Conservation (phyloP, 176 grass and related monocot genomes). For the Cymbopogon citratus region DNA sequence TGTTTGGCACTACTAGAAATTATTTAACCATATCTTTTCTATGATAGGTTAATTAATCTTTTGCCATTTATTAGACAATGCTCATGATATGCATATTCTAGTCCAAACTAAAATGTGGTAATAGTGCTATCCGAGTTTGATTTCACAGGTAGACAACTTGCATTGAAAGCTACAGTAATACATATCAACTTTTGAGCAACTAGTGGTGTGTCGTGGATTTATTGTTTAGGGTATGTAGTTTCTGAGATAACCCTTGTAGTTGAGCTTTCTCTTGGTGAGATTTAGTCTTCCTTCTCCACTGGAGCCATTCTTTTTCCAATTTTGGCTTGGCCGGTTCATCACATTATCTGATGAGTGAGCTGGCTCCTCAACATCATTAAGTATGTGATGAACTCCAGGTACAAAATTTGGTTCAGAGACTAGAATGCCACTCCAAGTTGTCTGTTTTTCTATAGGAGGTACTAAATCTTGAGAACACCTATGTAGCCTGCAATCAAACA, state of each 20-base stretch:
- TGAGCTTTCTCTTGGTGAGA: constrained; percentile 72
- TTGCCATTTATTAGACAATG: too few relatives aligned
- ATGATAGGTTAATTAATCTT: too few relatives aligned
- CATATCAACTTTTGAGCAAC: constrained; percentile 30
- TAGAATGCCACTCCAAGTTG: constrained; percentile 51
- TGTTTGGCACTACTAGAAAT: too few relatives aligned
- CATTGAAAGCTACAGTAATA: too few relatives aligned
- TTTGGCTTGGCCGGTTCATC: constrained; percentile 35
- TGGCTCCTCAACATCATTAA: constrained; percentile 41
- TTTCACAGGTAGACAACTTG: too few relatives aligned
- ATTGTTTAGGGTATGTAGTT: constrained; percentile 40
- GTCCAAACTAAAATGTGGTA: too few relatives aligned
- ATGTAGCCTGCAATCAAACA: constrained; percentile 95
- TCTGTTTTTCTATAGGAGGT: constrained; percentile 95
- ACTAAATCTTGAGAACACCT: constrained; percentile 98
- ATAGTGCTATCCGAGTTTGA: too few relatives aligned
- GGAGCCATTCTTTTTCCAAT: constrained; percentile 58
- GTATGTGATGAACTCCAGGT: constrained; percentile 29
- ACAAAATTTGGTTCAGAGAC: constrained; percentile 43
- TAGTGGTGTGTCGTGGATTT: constrained; percentile 43
- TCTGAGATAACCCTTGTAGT: constrained; percentile 71
- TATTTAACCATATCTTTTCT: too few relatives aligned
- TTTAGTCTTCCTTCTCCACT: constrained; percentile 71
- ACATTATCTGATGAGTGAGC: constrained; percentile 41
- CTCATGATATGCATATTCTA: too few relatives aligned